Evolutionary conservation across 176 grass and related monocot species (phyloP), one percentile per base, ranked within the genome.

Genomic region (Carex myosuroides): DNA sequence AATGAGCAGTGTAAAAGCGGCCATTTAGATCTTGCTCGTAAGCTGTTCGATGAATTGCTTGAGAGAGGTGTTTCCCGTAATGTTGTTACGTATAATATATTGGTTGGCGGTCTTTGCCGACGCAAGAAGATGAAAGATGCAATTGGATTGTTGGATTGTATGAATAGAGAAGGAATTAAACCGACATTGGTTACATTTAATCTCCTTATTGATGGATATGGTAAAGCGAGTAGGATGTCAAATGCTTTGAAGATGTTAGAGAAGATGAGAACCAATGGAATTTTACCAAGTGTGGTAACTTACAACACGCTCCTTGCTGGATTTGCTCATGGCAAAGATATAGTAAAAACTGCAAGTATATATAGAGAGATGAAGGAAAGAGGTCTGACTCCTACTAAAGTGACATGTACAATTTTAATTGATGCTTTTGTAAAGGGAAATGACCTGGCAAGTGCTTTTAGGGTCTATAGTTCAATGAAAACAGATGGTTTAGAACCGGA

Each of bases 321-420:
- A 16, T 90, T 91, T 86, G 85, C 87, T 63, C 84, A 67, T 86
- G 84, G 70, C 66, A 87, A 85, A 84, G 84, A 97, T 80, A 72
- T 91, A 5, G 35, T 72, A 8, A 75, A 85, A 24, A 84, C 87
- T 44, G 84, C 78, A 46, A 90, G 82, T 69, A 76, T 84, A 21
- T 88, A 88, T 13, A 88, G 73, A 4, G 85, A 97, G 70, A 93
- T 97, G 91, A 91, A 90, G 63, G 88, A 84, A 60, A 82, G 89
- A 9, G 79, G 86, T 4, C 79, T 97, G 76, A 39, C 62, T 12
- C 91, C 94, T 9, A 97, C 89, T 13, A 88, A 89, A 60, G 84
- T 87, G 67, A 94, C 94, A 0, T 97, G 87, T 84, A 97, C 86
- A 8, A 94, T 90, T 65, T 85, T 94, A 14, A 90, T 94, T 10